Base-by-base conservation (phyloP, 225 moss, liverwort and hornwort species). In the Thuidium tamariscinum region DNA sequence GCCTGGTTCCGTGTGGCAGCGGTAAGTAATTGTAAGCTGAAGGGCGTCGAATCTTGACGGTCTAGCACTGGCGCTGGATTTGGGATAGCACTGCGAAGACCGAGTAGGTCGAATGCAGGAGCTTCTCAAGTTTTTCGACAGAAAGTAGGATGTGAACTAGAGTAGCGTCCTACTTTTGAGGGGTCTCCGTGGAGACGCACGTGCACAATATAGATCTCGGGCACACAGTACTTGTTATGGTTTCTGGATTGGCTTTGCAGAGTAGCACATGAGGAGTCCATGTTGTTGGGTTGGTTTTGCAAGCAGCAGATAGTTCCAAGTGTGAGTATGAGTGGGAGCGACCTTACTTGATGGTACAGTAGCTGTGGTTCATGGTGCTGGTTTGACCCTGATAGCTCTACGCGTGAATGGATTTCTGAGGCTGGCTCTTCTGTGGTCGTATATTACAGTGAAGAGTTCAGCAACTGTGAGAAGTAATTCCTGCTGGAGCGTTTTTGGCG, bases 401-500 rank as follows among this genome's bases (percentile, higher is more conserved):
- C 85, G 86, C 84, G 85, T 90, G 90, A 78, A 85, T 91, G 89
- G 87, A 88, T 77, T 88, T 93, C 93, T 93, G 91, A 93, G 91
- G 87, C 93, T 91, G 93, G 91, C 84, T 89, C 89, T 93, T 89
- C 90, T 93, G 93, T 93, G 91, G 86, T 91, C 93, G 89, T 88
- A 90, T 90, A 90, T 91, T 91, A 90, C 93, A 93, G 91, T 92
- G 93, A 93, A 93, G 90, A 86, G 93, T 86, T 89, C 86, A 90
- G 93, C 88, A 90, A 89, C 90, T 92, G 91, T 93, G 91, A 89
- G 89, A 90, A 91, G 93, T 93, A 86, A 87, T 91, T 90, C 90
- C 91, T 88, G 92, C 89, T 93, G 93, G 92, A 93, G 93, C 92
- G 90, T 88, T 92, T 92, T 90, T 90, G 92, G 90, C 91, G 90